Evolutionary conservation across 768 basidiomycete genomes (phyloP).

Genomic region (Leccinum imitatum): DNA sequence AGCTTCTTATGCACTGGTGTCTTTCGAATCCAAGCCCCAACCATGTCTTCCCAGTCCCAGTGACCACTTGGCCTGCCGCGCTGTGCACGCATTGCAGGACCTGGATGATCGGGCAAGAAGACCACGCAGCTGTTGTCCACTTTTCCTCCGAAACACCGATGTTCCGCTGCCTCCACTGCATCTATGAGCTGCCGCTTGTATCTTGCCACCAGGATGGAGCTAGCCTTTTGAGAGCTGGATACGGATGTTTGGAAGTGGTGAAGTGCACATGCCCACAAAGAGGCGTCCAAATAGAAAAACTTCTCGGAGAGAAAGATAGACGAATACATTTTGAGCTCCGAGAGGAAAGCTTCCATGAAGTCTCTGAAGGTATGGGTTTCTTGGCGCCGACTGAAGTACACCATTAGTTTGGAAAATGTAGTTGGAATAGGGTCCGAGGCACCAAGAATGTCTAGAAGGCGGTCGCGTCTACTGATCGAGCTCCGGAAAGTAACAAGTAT

Average conservation of each 20-base stretch:
- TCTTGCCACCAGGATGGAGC: conserved; percentile 27
- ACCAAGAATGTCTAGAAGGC: conserved; percentile 27
- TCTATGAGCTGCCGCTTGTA: conserved; percentile 45
- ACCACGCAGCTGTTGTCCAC: conserved; percentile 16
- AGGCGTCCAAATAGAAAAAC: conserved; percentile 46
- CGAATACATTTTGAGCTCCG: conserved; percentile 26
- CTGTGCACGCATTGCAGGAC: conserved; percentile 6
- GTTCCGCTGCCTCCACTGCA: conserved; percentile 51
- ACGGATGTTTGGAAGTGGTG: conserved; percentile 42
- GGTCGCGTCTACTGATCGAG: conserved; percentile 5
- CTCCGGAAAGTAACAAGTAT: conserved; percentile 15
- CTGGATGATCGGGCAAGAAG: conserved; percentile 7
- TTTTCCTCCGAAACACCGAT: conserved; percentile 40
- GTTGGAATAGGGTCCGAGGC: conserved; percentile 29
- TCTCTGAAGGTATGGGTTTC: conserved; percentile 9
- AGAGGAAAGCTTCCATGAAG: conserved; percentile 26
- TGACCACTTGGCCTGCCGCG: conserved; percentile 26
- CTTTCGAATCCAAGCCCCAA: conserved; percentile 45
- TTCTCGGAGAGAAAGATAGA: conserved; percentile 33
- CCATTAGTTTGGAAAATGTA: conserved; percentile 33
- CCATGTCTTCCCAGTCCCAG: conserved; percentile 51
- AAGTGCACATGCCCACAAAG: conserved; percentile 52
- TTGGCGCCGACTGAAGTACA: conserved; percentile 16
- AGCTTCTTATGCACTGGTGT: conserved; percentile 33
- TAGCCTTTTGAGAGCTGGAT: conserved; percentile 21